phyloP scores from a whole-genome alignment of 306 rosid genomes.

The Gastrolobium bilobum region DNA sequence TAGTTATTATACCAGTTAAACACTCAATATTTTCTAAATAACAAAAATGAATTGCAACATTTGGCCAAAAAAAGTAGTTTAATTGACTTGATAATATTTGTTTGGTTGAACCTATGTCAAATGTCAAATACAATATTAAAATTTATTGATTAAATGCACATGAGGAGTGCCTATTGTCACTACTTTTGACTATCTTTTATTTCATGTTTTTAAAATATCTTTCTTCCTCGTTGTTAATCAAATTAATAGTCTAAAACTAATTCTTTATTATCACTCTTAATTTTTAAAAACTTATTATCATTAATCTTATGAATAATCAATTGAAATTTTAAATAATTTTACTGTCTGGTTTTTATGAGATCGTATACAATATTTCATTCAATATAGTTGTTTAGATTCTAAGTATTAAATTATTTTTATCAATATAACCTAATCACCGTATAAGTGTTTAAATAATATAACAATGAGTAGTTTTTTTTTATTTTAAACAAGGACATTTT shows the following conservation, averaged over 20 bases:
- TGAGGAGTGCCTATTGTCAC: neutral
- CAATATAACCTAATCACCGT: neutral
- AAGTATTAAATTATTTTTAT: neutral
- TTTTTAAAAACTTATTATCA: neutral
- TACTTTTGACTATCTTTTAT: neutral
- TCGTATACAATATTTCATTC: too few species aligned
- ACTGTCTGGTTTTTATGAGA: too few species aligned
- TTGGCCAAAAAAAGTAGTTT: neutral
- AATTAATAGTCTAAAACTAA: neutral
- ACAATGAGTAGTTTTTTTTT: neutral
- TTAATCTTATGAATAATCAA: neutral
- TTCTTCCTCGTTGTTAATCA: neutral
- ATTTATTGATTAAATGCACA: neutral
- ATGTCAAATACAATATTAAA: neutral
- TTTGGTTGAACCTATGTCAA: neutral
- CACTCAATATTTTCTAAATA: neutral
- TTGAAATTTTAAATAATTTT: neutral
- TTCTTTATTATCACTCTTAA: too few species aligned
- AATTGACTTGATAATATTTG: neutral
- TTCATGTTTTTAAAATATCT: neutral
- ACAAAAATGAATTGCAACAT: neutral
- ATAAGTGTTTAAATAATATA: too few species aligned
- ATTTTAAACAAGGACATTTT: too few species aligned
- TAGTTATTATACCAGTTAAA: neutral
- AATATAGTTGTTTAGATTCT: neutral